These are phyloP conservation scores for Fusarium guadeloupense DNA, from an alignment of 2,329 filamentous ascomycete genomes.

Conservation along the genomic window DNA sequence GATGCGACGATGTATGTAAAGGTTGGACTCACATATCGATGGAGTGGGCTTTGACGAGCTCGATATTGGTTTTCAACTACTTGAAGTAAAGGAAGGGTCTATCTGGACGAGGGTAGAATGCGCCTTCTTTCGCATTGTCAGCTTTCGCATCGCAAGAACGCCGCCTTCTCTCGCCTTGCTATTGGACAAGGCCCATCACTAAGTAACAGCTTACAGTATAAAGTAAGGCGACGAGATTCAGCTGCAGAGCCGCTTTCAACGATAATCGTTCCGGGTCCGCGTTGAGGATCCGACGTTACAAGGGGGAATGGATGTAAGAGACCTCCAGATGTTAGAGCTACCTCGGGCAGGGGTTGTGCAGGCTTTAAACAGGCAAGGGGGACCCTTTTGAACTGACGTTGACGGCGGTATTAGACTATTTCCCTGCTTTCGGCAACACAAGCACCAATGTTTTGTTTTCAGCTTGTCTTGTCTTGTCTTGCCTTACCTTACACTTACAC, in stretches of 20 bases:
- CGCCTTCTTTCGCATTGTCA: conserved; percentile 33
- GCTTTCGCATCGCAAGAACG: conserved; percentile 9
- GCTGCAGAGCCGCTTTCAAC: conserved; percentile 17
- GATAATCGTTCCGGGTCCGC: conserved; percentile 3
- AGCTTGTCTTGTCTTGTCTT: no score
- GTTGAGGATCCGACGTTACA: conserved; percentile 18
- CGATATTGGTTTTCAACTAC: neutral
- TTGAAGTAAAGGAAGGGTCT: conserved; percentile 1
- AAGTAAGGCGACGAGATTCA: conserved; percentile 16
- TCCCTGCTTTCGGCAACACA: conserved; percentile 36
- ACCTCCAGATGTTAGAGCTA: conserved; percentile 10
- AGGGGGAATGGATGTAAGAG: conserved; percentile 26
- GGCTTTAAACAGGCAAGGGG: conserved; percentile 36
- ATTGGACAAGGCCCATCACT: neutral
- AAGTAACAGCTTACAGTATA: conserved; percentile 23
- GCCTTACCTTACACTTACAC: conserved; percentile 17
- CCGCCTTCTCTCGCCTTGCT: neutral
- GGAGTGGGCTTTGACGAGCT: conserved; percentile 1
- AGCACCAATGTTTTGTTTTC: conserved; percentile 14
- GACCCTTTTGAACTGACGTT: conserved; percentile 38
- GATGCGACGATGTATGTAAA: conserved; percentile 1
- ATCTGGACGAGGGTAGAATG: neutral
- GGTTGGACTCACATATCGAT: conserved; percentile 36
- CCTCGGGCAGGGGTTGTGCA: conserved; percentile 34
- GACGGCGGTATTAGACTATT: conserved; percentile 33